phyloP scores from a whole-genome alignment of 108 stramenopile genomes.

The Conticribra weissflogii region DNA sequence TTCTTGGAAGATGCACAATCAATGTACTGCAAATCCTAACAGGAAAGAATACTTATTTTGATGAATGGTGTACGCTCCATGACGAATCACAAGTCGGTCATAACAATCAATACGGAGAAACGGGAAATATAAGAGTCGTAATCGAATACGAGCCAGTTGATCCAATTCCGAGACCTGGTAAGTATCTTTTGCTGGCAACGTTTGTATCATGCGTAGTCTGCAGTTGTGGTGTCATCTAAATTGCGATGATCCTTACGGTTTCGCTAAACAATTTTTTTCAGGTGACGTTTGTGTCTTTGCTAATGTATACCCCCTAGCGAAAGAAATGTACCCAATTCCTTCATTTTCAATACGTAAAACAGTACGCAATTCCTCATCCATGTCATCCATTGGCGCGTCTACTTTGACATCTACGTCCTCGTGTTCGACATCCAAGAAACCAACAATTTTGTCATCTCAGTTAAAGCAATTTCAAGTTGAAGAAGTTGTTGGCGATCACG shows the following conservation, averaged over 20 bases:
- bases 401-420: slow-evolving; percentile 14
- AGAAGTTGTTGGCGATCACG: slow-evolving; percentile 61
- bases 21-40: slow-evolving; percentile 73
- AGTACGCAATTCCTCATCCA: neutral
- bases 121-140: slow-evolving; percentile 62
- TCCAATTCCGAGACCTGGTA: slow-evolving; percentile 54
- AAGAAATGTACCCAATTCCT: slow-evolving; percentile 72
- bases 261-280: too few relatives aligned
- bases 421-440: neutral
- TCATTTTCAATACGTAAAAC: slow-evolving; percentile 24
- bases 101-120: slow-evolving; percentile 25
- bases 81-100: slow-evolving; percentile 24
- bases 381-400: slow-evolving; percentile 1
- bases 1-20: slow-evolving; percentile 71
- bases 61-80: slow-evolving; percentile 63
- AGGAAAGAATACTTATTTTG: slow-evolving; percentile 64
- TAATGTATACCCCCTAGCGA: slow-evolving; percentile 52
- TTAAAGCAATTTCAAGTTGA: slow-evolving; percentile 60
- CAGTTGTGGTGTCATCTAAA: too few relatives aligned
- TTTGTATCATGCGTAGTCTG: too few relatives aligned
- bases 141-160: slow-evolving; percentile 85
- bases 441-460: slow-evolving; percentile 2
- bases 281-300: slow-evolving; percentile 82
- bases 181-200: too few relatives aligned
- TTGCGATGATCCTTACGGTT: too few relatives aligned